These are phyloP conservation scores for Trichosporon ovoides DNA, from an alignment of 1,284 basidiomycete species.

Conservation along the genomic window DNA sequence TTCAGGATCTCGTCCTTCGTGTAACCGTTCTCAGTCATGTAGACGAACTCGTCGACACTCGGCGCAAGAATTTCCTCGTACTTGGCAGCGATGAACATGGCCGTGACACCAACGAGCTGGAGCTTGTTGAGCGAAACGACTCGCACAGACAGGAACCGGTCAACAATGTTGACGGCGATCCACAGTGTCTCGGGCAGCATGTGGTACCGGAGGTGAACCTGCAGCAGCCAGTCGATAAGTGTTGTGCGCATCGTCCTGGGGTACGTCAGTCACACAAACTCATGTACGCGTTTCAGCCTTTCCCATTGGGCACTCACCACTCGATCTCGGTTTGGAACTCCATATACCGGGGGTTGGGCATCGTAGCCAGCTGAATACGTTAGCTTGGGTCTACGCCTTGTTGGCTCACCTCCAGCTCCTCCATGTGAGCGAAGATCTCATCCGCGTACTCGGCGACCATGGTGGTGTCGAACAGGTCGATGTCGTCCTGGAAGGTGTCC, in stretches of 20 bases:
- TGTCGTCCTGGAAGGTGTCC: constrained; percentile 59
- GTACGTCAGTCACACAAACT: not conserved
- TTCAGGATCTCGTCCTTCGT: constrained; percentile 93
- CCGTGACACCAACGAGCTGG: constrained; percentile 60
- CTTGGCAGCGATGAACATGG: constrained; percentile 63
- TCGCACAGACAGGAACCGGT: constrained; percentile 59
- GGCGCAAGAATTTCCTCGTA: constrained; percentile 70
- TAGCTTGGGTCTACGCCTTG: not conserved
- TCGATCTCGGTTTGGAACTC: constrained; percentile 88
- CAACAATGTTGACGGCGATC: constrained; percentile 63
- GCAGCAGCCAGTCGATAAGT: constrained; percentile 57
- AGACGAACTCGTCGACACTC: constrained; percentile 90
- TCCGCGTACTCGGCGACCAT: constrained; percentile 99
- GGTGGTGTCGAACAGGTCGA: constrained; percentile 82
- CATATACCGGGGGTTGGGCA: constrained; percentile 95
- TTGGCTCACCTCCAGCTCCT: constrained; percentile 68
- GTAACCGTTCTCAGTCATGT: constrained; percentile 94
- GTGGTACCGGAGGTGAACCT: constrained; percentile 62
- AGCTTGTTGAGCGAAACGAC: constrained; percentile 61
- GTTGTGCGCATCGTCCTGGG: constrained; percentile 55
- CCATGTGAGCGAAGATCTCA: constrained; percentile 97
- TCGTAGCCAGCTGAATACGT: constrained; percentile 62
- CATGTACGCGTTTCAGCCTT: not conserved
- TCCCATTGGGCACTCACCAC: constrained; percentile 56
- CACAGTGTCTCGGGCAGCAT: constrained; percentile 64